Evolutionary conservation across 495 filamentous ascomycete genomes (phyloP).

Genomic region (Tetracladium marchalianum): DNA sequence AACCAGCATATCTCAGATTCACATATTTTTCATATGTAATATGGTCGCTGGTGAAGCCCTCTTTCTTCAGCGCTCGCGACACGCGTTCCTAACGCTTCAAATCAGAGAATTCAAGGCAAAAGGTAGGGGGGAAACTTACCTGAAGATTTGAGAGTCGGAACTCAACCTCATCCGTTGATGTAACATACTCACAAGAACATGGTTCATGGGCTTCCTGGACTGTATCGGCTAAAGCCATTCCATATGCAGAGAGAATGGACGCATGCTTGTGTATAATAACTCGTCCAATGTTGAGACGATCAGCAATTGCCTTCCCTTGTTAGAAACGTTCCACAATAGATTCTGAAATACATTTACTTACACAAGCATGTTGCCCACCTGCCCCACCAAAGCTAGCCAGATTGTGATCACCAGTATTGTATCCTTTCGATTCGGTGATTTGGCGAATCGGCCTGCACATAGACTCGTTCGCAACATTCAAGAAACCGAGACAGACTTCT

Average conservation of each 20-base stretch:
- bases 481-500: conserved; percentile 37
- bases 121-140: background rate
- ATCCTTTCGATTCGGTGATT: conserved; percentile 40
- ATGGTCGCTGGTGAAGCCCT: conserved; percentile 31
- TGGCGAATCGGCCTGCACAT: conserved; percentile 47
- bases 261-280: conserved; percentile 46
- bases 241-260: conserved; percentile 42
- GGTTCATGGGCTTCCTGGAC: conserved; percentile 44
- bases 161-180: background rate
- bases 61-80: background rate
- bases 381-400: conserved; percentile 46
- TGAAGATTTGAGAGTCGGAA: background rate
- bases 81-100: background rate
- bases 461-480: conserved; percentile 44
- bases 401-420: conserved; percentile 39
- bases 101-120: background rate
- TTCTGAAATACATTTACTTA: background rate
- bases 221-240: conserved; percentile 41
- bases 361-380: conserved; percentile 44
- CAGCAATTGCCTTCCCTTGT: conserved; percentile 15
- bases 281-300: conserved; percentile 27
- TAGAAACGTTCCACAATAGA: too few species aligned
- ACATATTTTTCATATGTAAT: conserved; percentile 40
- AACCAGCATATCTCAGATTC: conserved; percentile 45
- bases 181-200: conserved; percentile 1